phyloP scores from a whole-genome alignment of 306 rosid species.

The Vigna mungo region DNA sequence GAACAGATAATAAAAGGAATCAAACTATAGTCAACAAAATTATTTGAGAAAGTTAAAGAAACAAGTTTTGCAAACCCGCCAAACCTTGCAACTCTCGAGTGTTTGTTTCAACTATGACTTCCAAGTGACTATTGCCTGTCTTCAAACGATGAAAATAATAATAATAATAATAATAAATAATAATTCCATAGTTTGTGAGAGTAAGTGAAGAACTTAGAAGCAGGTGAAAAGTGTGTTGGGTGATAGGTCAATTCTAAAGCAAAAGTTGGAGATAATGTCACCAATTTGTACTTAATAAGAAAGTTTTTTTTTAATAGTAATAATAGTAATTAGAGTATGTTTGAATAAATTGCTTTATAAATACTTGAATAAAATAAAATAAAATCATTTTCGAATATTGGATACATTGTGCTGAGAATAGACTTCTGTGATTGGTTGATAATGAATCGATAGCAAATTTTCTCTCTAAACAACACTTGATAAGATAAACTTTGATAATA shows the following conservation, averaged over 20 bases:
- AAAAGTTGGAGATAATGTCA: conserved; percentile 11
- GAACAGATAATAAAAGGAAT: conserved; percentile 52
- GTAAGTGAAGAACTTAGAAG: not conserved
- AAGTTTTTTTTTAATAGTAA: too few species aligned
- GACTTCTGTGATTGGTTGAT: too few species aligned
- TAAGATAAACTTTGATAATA: too few species aligned
- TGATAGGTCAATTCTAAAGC: conserved; percentile 19
- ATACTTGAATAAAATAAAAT: too few species aligned
- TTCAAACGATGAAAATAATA: not conserved
- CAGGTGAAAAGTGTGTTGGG: conserved; percentile 10
- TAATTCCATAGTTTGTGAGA: not conserved
- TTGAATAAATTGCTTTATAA: too few species aligned
- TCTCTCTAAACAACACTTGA: too few species aligned
- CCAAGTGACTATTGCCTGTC: not conserved
- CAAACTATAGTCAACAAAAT: conserved; percentile 49
- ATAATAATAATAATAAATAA: not conserved
- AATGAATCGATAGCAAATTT: too few species aligned
- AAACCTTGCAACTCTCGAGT: conserved; percentile 47
- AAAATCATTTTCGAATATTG: too few species aligned
- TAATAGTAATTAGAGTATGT: too few species aligned
- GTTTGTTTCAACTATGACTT: conserved; percentile 4
- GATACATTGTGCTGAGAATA: too few species aligned
- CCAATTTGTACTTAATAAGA: not conserved
- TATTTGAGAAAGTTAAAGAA: conserved; percentile 22
- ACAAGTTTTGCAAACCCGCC: conserved; percentile 54